A percentile compares a stretch with the other conserved stretches of the same genome.
phyloP scores from a whole-genome alignment of 495 filamentous ascomycete species.

The Penicillium maclennaniae region DNA sequence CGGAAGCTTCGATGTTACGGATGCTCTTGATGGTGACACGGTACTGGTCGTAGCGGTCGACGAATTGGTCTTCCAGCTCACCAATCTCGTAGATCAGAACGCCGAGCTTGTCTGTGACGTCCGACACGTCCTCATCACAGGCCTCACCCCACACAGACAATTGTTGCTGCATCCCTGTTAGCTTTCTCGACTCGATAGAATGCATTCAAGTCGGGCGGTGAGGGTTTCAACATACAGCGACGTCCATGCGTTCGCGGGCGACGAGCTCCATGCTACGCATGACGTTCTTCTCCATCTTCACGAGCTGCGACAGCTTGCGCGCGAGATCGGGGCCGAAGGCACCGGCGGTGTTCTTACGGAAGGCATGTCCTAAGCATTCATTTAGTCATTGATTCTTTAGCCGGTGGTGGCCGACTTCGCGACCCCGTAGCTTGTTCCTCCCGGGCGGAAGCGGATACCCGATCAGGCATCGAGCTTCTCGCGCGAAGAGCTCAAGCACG shows the following conservation, averaged over 20 bases:
- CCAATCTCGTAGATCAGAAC: slow-evolving; percentile 98
- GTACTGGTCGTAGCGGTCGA: slow-evolving; percentile 98
- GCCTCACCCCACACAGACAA: slow-evolving; percentile 96
- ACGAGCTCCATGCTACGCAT: slow-evolving; percentile 98
- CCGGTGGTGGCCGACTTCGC: neutral
- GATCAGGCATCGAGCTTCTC: slow-evolving; percentile 12
- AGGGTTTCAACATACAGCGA: slow-evolving; percentile 63
- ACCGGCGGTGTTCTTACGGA: slow-evolving; percentile 85
- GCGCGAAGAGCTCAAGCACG: neutral
- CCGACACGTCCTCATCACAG: slow-evolving; percentile 96
- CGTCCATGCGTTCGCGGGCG: slow-evolving; percentile 93
- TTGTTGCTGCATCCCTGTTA: slow-evolving; percentile 70
- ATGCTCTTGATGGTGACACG: slow-evolving; percentile 99
- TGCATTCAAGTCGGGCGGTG: neutral
- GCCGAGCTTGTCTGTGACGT: slow-evolving; percentile 97
- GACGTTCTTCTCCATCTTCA: slow-evolving; percentile 99
- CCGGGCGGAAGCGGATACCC: slow-evolving; percentile 2
- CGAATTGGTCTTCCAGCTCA: slow-evolving; percentile 95
- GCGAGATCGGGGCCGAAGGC: slow-evolving; percentile 95
- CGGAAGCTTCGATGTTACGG: slow-evolving; percentile 95
- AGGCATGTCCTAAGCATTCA: slow-evolving; percentile 71
- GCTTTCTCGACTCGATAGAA: neutral
- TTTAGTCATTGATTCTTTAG: slow-evolving; percentile 22
- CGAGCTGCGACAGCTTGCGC: slow-evolving; percentile 93
- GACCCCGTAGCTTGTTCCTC: neutral